Evolutionary conservation across 176 grass and related monocot species (phyloP), one percentile per base, ranked within the genome.

Genomic region (Oryza coarctata): DNA sequence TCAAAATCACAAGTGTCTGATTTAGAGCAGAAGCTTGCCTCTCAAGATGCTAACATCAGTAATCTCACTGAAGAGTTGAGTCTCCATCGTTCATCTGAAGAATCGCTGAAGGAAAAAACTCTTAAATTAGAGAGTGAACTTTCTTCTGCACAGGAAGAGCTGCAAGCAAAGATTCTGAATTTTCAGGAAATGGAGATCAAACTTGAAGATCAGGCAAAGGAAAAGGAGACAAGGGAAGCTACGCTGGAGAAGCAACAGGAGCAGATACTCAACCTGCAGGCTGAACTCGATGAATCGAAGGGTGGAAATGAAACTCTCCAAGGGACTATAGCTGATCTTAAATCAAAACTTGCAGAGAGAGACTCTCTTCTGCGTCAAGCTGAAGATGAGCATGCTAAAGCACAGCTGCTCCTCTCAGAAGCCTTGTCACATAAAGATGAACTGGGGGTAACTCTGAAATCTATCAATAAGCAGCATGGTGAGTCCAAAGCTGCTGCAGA

Each of bases 21-120:
- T 87, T 87, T 94, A 84, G 90, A 94, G 70, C 73, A 91, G 83
- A 94, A 94, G 65, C 76, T 97, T 80, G 57, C 75, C 62, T 92
- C 86, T 63, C 91, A 89, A 80, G 90, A 94, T 65, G 76, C 70
- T 58, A 69, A 64, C 75, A 76, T 93, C 34, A 84, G 82, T 79
- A 86, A 89, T 77, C 75, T 98, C 63, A 84, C 75, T 57, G 85
- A 98, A 89, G 92, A 98, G 79, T 69, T 87, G 49, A 87, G 81
- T 84, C 74, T 83, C 75, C 84, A 81, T 67, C 87, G 69, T 73
- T 83, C 84, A 14, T 91, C 88, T 86, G 92, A 94, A 88, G 83
- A 93, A 23, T 86, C 69, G 34, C 77, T 94, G 65, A 93, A 82
- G 68, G 92, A 89, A 71, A 87, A 84, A 23, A 73, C 84, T 38